phyloP scores from a whole-genome alignment of 2,329 filamentous ascomycete species.

The Daldinia eschscholtzii region DNA sequence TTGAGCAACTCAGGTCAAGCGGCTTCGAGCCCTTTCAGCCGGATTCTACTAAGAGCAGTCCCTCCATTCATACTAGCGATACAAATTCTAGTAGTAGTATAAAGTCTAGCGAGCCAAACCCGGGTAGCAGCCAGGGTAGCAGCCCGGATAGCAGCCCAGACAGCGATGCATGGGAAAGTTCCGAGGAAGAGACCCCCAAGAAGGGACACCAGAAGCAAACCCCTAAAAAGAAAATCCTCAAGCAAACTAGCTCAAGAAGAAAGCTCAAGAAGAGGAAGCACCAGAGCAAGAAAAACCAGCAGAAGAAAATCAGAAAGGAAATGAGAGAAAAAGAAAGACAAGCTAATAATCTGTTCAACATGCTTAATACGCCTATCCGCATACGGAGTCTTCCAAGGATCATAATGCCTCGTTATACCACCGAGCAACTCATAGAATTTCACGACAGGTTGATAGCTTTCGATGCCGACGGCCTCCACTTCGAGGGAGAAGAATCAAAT shows the following conservation, averaged over 20 bases:
- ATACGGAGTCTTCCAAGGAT: conserved; percentile 18
- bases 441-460: background rate
- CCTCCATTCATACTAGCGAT: no score
- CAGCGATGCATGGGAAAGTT: background rate
- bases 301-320: background rate
- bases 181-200: no score
- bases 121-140: no score
- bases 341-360: background rate
- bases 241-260: no score
- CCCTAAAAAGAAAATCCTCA: no score
- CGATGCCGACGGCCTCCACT: background rate
- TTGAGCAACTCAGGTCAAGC: conserved; percentile 16
- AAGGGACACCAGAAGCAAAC: no score
- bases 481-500: background rate
- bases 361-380: background rate
- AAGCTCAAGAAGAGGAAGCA: background rate
- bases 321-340: background rate
- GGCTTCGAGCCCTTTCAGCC: conserved; percentile 31
- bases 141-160: background rate
- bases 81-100: no score
- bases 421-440: conserved; percentile 3
- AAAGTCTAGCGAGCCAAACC: no score
- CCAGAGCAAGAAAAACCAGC: background rate
- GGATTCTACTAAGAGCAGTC: no score
- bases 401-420: conserved; percentile 5